phyloP scores from a whole-genome alignment of 371 early-diverging fungal species.

The Mucor lusitanicus region DNA sequence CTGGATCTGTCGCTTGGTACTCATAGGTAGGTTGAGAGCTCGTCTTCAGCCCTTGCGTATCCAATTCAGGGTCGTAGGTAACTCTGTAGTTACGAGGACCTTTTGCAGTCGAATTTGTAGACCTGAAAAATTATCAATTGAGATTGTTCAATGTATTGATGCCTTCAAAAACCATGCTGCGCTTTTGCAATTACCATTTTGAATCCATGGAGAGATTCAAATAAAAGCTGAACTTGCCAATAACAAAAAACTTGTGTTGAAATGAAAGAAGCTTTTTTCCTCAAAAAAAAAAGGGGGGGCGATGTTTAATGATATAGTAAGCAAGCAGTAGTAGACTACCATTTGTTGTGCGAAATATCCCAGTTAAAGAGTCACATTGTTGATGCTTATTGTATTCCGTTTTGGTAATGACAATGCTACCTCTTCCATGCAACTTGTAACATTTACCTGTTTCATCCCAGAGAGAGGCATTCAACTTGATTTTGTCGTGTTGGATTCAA shows the following conservation, averaged over 20 bases:
- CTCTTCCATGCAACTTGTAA: neutral
- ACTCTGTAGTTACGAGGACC: constrained; percentile 44
- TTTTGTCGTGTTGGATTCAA: neutral
- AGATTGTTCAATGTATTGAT: neutral
- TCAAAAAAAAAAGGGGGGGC: neutral
- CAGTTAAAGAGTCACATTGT: neutral
- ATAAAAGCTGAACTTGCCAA: constrained; percentile 6
- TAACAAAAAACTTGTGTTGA: constrained; percentile 1
- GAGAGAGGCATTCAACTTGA: neutral
- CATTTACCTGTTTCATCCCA: neutral
- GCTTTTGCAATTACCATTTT: constrained; percentile 24
- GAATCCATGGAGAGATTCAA: constrained; percentile 38
- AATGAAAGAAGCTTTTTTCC: constrained; percentile 1
- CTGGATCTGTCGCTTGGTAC: constrained; percentile 22
- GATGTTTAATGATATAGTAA: neutral
- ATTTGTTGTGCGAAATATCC: neutral
- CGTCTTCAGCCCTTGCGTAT: constrained; percentile 30
- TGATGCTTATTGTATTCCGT: neutral
- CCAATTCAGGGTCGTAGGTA: constrained; percentile 51
- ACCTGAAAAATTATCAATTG: constrained; percentile 1
- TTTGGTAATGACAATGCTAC: neutral
- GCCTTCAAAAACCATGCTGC: neutral
- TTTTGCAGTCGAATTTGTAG: constrained; percentile 22
- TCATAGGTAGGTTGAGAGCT: constrained; percentile 29
- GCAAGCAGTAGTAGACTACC: neutral